Evolutionary conservation across 495 filamentous ascomycete genomes (phyloP).

Genomic region (Podospora pseudoanserina): DNA sequence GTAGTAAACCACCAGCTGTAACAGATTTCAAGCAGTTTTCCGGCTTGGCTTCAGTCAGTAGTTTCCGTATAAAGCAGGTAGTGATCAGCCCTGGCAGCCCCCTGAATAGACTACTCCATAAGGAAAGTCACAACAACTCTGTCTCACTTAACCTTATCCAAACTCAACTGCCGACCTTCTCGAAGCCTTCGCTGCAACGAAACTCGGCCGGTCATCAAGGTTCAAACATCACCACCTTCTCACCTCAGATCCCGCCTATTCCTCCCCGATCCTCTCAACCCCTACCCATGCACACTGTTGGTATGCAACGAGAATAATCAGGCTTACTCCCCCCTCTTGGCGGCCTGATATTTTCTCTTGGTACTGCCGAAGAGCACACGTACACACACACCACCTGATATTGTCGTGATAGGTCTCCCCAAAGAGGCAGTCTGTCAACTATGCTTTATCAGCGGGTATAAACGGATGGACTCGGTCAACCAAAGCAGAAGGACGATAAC

Average conservation of each 20-base stretch:
- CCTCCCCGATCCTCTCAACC: neutral
- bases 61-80: neutral
- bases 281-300: neutral
- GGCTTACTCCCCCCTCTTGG: neutral
- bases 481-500: neutral
- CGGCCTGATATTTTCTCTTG: neutral
- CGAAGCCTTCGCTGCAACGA: neutral
- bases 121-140: neutral
- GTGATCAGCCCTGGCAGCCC: too few relatives aligned
- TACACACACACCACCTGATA: neutral
- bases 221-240: neutral
- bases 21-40: neutral
- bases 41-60: neutral
- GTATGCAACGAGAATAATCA: neutral
- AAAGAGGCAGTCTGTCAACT: neutral
- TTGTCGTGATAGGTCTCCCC: neutral
- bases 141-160: neutral
- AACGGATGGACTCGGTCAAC: neutral
- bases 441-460: neutral
- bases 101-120: neutral
- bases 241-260: neutral
- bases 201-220: neutral
- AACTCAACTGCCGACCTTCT: neutral
- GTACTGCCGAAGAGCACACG: neutral
- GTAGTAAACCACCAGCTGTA: too few relatives aligned